A percentile compares a stretch with the other conserved stretches of the same genome.
Evolutionary conservation across 192 early-diverging fungal genomes (phyloP).

Genomic region (Oehlia diaphana): DNA sequence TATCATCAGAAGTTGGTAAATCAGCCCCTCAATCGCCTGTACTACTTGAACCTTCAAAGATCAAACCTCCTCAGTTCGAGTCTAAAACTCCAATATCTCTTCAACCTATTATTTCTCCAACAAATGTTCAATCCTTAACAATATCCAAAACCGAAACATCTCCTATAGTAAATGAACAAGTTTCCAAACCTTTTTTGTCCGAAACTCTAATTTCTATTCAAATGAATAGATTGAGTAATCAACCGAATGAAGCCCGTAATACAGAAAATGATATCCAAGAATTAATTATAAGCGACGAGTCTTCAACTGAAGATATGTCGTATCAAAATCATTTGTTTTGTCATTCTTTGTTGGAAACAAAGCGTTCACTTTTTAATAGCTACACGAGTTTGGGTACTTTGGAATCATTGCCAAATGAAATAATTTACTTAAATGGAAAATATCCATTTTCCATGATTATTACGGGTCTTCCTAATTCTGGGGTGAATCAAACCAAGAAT

Average conservation of each 20-base stretch:
- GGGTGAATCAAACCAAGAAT: background rate
- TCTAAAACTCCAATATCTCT: background rate
- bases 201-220: background rate
- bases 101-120: background rate
- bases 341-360: background rate
- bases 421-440: background rate
- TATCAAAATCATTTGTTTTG: background rate
- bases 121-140: background rate
- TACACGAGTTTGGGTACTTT: background rate
- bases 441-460: constrained; percentile 7
- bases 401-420: background rate
- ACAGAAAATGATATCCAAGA: background rate
- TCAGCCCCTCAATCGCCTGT: background rate
- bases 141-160: background rate
- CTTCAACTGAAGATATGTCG: background rate
- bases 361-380: background rate
- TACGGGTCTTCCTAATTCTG: background rate
- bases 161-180: background rate
- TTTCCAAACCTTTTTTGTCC: background rate
- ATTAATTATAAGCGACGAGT: background rate
- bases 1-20: background rate
- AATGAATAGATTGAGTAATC: background rate
- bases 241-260: background rate
- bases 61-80: background rate
- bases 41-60: background rate